Conservation (phyloP, 768 basidiomycete species). For the Leccinellum luteum region DNA sequence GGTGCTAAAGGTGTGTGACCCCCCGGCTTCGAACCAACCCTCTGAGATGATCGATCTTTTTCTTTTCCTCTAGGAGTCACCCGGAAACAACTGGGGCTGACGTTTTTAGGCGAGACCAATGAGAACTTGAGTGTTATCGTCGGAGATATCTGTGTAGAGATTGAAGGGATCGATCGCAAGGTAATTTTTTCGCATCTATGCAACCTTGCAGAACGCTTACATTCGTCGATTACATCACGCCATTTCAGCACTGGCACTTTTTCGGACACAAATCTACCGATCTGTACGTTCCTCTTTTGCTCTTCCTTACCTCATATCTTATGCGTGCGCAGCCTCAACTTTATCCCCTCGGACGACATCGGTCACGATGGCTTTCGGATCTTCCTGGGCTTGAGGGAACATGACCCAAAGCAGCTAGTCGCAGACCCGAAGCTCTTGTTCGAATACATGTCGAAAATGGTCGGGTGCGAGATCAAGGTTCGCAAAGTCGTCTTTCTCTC, state of each 20-base stretch:
- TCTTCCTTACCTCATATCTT: neutral
- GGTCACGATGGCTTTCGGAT: conserved; percentile 22
- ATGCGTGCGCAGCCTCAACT: neutral
- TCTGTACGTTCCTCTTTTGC: neutral
- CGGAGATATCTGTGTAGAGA: conserved; percentile 37
- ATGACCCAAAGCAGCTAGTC: conserved; percentile 17
- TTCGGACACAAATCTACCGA: conserved; percentile 7
- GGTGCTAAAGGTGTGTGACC: conserved; percentile 32
- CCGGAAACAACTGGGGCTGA: conserved; percentile 40
- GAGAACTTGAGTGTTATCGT: conserved; percentile 26
- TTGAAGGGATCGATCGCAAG: conserved; percentile 27
- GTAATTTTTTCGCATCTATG: conserved; percentile 10
- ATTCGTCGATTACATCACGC: neutral
- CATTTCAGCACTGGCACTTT: conserved; percentile 25
- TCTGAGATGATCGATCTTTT: neutral
- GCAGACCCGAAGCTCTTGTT: conserved; percentile 27
- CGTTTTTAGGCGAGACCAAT: conserved; percentile 41
- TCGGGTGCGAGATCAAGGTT: conserved; percentile 32
- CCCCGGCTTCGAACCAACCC: neutral
- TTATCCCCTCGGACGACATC: conserved; percentile 18
- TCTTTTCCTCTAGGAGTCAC: conserved; percentile 25
- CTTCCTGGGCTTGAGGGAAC: neutral
- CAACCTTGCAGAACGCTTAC: neutral
- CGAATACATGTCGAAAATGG: conserved; percentile 27
- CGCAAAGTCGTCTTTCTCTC: conserved; percentile 25